Evolutionary conservation across 768 basidiomycete species (phyloP).

Genomic region (Tylopilus sp.): DNA sequence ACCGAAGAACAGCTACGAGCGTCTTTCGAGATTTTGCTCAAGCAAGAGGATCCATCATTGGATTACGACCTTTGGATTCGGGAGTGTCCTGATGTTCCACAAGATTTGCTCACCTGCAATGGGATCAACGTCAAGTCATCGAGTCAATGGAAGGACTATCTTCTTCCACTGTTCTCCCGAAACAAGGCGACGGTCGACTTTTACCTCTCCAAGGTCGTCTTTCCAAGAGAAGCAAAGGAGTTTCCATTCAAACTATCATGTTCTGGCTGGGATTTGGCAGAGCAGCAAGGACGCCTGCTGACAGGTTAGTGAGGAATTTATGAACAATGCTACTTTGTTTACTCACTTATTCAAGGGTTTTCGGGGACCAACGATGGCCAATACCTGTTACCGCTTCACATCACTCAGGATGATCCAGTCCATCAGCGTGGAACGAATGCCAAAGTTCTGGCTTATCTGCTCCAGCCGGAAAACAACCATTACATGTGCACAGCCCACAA

Average conservation of each 20-base stretch:
- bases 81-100: background rate
- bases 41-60: slow-evolving; percentile 3
- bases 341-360: slow-evolving; percentile 24
- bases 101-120: background rate
- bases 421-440: slow-evolving; percentile 45
- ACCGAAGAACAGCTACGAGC: background rate
- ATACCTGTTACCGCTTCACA: slow-evolving; percentile 37
- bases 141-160: slow-evolving; percentile 16
- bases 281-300: slow-evolving; percentile 13
- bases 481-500: slow-evolving; percentile 12
- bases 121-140: slow-evolving; percentile 23
- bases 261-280: slow-evolving; percentile 38
- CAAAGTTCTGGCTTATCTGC: slow-evolving; percentile 29
- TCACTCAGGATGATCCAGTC: slow-evolving; percentile 27
- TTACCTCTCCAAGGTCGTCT: slow-evolving; percentile 36
- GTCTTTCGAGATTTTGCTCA: slow-evolving; percentile 1
- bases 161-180: slow-evolving; percentile 29
- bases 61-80: background rate
- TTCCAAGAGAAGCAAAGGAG: slow-evolving; percentile 37
- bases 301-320: slow-evolving; percentile 11
- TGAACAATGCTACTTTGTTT: background rate
- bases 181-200: slow-evolving; percentile 35
- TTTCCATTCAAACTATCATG: slow-evolving; percentile 35
- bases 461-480: slow-evolving; percentile 23
- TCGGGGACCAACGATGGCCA: slow-evolving; percentile 40